Conservation (phyloP, 2,329 filamentous ascomycete genomes). For the Colletotrichum gigasporum region DNA sequence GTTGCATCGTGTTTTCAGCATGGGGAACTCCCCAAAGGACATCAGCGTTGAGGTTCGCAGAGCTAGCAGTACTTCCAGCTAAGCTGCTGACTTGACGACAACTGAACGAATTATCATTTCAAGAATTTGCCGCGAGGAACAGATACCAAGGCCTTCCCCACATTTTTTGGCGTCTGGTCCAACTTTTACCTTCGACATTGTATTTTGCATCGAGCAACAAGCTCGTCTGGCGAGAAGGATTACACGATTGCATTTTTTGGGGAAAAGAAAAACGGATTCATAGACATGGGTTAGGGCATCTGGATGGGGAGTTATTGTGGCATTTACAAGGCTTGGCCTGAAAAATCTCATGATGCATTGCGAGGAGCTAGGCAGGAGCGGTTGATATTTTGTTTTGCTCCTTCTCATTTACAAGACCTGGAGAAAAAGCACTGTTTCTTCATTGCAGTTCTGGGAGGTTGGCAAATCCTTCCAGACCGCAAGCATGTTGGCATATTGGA, state of each 20-base stretch:
- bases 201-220: background rate
- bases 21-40: conserved; percentile 31
- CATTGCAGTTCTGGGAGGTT: background rate
- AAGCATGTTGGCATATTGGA: conserved; percentile 12
- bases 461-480: background rate
- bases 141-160: conserved; percentile 1
- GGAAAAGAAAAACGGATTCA: conserved; percentile 20
- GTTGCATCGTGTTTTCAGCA: conserved; percentile 51
- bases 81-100: background rate
- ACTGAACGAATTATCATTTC: background rate
- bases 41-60: conserved; percentile 18
- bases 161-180: conserved; percentile 4
- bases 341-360: conserved; percentile 31
- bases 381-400: conserved; percentile 1
- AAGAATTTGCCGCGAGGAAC: background rate
- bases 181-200: background rate
- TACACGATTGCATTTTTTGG: conserved; percentile 18
- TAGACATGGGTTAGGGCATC: conserved; percentile 17
- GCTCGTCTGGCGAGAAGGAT: conserved; percentile 5
- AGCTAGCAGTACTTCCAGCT: conserved; percentile 28
- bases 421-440: background rate
- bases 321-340: conserved; percentile 30
- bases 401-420: background rate
- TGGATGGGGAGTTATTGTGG: conserved; percentile 25
- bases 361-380: conserved; percentile 26